These are phyloP conservation scores for Fusarium sp. DNA, from an alignment of 2,329 filamentous ascomycete species.

Conservation along the genomic window DNA sequence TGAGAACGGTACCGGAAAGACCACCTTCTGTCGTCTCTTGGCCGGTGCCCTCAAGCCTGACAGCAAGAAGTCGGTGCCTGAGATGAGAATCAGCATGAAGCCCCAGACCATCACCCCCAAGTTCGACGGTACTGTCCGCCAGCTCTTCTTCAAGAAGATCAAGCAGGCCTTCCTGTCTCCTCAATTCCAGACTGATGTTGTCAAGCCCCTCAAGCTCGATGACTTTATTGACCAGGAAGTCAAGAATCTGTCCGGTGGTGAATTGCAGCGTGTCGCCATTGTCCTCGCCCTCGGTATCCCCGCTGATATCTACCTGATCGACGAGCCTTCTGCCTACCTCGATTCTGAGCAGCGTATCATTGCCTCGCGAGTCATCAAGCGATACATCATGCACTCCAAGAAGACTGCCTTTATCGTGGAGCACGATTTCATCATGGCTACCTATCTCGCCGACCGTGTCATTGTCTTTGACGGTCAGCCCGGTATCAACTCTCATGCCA, in stretches of 20 bases:
- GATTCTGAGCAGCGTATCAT: conserved; percentile 99
- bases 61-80: conserved; percentile 79
- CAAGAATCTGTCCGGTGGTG: conserved; percentile 98
- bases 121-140: conserved; percentile 95
- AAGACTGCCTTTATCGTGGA: conserved; percentile 99
- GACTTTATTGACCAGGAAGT: conserved; percentile 99
- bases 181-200: conserved; percentile 99
- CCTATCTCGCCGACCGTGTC: conserved; percentile 85
- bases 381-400: conserved; percentile 99
- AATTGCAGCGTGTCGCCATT: conserved; percentile 98
- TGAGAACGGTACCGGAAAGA: conserved; percentile 99
- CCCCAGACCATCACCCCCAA: conserved; percentile 99
- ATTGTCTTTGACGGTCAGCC: conserved; percentile 98
- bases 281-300: conserved; percentile 95
- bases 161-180: conserved; percentile 95
- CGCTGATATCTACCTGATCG: conserved; percentile 98
- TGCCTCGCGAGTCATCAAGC: conserved; percentile 96
- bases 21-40: conserved; percentile 96
- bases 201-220: conserved; percentile 98
- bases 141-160: conserved; percentile 99
- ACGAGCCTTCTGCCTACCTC: conserved; percentile 96
- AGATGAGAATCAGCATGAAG: conserved; percentile 99
- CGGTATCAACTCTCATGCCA: conserved; percentile 88
- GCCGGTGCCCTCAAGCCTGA: conserved; percentile 95
- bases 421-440: conserved; percentile 99